These are phyloP conservation scores for Globisporangium canariense DNA, from an alignment of 352 stramenopile species.

Conservation along the genomic window DNA sequence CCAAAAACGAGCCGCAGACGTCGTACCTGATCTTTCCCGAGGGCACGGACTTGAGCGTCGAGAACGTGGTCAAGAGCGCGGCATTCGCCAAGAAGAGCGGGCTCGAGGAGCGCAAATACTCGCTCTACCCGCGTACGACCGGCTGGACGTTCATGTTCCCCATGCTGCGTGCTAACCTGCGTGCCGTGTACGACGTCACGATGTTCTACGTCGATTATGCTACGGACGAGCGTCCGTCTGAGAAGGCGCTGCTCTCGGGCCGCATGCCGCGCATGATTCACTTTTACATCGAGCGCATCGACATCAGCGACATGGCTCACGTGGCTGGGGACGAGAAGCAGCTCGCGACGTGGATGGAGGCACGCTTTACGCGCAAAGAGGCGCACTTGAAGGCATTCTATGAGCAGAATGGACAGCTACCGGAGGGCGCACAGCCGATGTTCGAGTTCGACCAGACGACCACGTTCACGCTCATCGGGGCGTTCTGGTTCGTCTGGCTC, in stretches of 20 bases:
- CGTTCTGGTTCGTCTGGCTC: conserved; percentile 56
- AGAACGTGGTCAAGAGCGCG: conserved; percentile 60
- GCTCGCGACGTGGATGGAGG: conserved; percentile 59
- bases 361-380: conserved; percentile 67
- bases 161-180: conserved; percentile 46
- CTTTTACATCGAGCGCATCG: conserved; percentile 68
- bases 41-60: conserved; percentile 70
- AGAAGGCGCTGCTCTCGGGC: conserved; percentile 55
- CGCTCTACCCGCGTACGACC: conserved; percentile 74
- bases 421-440: conserved; percentile 40
- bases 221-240: conserved; percentile 58
- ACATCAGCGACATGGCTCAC: conserved; percentile 32
- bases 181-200: conserved; percentile 77
- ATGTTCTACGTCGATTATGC: conserved; percentile 80
- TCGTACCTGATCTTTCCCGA: conserved; percentile 82
- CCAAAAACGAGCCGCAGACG: conserved; percentile 38
- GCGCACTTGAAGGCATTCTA: conserved; percentile 61
- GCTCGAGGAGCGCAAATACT: conserved; percentile 45
- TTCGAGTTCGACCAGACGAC: conserved; percentile 32
- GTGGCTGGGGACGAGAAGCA: conserved; percentile 31
- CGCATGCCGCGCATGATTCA: conserved; percentile 57
- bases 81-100: conserved; percentile 53
- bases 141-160: conserved; percentile 79
- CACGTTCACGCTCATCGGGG: conserved; percentile 29
- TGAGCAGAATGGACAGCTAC: conserved; percentile 48